phyloP scores from a whole-genome alignment of 768 basidiomycete genomes.

The Rubroboletus satanas region DNA sequence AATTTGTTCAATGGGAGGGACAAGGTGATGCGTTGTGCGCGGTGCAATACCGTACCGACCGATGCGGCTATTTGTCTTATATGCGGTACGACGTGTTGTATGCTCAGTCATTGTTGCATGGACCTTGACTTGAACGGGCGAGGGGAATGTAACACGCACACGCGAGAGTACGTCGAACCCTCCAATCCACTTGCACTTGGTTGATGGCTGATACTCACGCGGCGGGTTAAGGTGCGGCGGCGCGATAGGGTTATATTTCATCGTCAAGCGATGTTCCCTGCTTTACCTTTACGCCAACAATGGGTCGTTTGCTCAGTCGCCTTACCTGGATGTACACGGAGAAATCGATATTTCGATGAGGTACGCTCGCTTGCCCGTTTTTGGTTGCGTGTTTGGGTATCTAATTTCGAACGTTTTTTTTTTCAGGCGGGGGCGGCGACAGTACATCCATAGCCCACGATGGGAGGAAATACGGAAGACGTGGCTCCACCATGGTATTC shows the following conservation, averaged over 20 bases:
- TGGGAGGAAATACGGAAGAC: conserved; percentile 90
- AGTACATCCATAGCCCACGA: conserved; percentile 78
- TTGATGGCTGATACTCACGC: neutral
- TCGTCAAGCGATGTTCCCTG: conserved; percentile 88
- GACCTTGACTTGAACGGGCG: conserved; percentile 53
- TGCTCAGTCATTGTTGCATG: conserved; percentile 89
- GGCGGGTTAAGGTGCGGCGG: conserved; percentile 71
- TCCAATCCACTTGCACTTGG: neutral
- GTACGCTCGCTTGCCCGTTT: conserved; percentile 37
- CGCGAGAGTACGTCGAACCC: conserved; percentile 69
- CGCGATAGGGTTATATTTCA: conserved; percentile 82
- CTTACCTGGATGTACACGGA: conserved; percentile 92
- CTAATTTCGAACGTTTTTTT: neutral
- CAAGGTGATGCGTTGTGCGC: conserved; percentile 66
- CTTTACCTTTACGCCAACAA: conserved; percentile 84
- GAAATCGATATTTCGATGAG: conserved; percentile 91
- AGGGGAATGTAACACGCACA: conserved; percentile 96
- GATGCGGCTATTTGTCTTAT: conserved; percentile 91
- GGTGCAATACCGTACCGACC: conserved; percentile 73
- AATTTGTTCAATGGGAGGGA: conserved; percentile 74
- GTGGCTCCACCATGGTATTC: conserved; percentile 89
- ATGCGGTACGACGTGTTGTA: conserved; percentile 83
- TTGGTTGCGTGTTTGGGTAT: neutral
- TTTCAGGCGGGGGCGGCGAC: conserved; percentile 82
- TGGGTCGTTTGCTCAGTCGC: conserved; percentile 84